Percentiles rank a stretch among this genome's conserved stretches.
Conservation (phyloP, 257 asterid genomes). For the Scutellaria baicalensis region DNA sequence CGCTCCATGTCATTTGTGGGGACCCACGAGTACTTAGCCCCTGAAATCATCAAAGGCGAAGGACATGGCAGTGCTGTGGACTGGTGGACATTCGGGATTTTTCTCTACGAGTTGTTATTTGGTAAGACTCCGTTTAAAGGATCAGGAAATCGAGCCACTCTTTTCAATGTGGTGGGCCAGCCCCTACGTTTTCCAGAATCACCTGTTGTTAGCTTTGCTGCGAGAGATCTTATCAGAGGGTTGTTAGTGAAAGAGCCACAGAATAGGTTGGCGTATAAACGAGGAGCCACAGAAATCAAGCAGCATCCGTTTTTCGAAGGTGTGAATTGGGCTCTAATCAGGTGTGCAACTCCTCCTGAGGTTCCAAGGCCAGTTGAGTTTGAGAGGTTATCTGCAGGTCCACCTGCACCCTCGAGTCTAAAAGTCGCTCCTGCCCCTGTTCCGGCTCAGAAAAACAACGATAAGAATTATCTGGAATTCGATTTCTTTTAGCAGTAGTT, state of each 20-base stretch:
- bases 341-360: conserved; percentile 60
- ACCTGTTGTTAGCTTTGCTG: conserved; percentile 50
- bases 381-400: conserved; percentile 26
- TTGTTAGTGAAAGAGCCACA: conserved; percentile 55
- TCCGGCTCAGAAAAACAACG: conserved; percentile 27
- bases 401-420: conserved; percentile 23
- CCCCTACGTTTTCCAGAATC: conserved; percentile 51
- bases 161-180: conserved; percentile 53
- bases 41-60: conserved; percentile 54
- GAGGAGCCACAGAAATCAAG: conserved; percentile 53
- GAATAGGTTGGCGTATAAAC: conserved; percentile 43
- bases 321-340: conserved; percentile 55
- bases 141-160: conserved; percentile 46
- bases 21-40: conserved; percentile 60
- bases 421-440: conserved; percentile 32
- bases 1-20: conserved; percentile 68
- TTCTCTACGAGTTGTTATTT: conserved; percentile 41
- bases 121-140: conserved; percentile 64
- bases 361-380: conserved; percentile 41
- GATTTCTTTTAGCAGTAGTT: conserved; percentile 48
- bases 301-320: conserved; percentile 63
- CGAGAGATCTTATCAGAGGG: conserved; percentile 48
- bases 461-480: conserved; percentile 54
- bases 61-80: conserved; percentile 66
- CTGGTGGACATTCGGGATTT: conserved; percentile 66